These are phyloP conservation scores for Microbotryomycetes sp. DNA, from an alignment of 1,284 basidiomycete species.

Conservation along the genomic window DNA sequence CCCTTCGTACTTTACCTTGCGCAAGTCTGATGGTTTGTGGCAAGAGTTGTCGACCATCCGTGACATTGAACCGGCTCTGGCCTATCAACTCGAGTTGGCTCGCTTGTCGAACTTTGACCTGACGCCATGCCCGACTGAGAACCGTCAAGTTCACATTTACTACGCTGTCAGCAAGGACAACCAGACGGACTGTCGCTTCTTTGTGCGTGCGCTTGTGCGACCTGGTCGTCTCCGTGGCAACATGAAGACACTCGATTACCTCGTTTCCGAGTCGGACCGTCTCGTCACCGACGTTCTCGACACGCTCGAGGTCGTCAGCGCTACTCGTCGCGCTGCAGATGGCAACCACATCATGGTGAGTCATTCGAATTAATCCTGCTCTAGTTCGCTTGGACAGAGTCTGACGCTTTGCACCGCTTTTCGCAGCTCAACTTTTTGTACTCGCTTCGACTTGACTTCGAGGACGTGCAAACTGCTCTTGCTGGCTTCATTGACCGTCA, in stretches of 20 bases:
- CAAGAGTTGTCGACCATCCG: conserved; percentile 92
- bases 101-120: conserved; percentile 96
- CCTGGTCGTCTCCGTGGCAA: conserved; percentile 86
- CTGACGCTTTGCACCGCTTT: not conserved
- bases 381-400: not conserved
- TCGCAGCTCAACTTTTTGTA: conserved; percentile 55
- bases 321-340: conserved; percentile 63
- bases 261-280: conserved; percentile 96
- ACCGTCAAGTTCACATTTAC: conserved; percentile 81
- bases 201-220: conserved; percentile 91
- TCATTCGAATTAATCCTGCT: too few species aligned
- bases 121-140: conserved; percentile 85
- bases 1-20: conserved; percentile 90
- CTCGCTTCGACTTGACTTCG: conserved; percentile 88
- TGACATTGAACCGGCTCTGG: conserved; percentile 96
- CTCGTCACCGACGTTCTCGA: conserved; percentile 91
- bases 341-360: conserved; percentile 39
- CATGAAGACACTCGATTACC: conserved; percentile 91
- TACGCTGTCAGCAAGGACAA: conserved; percentile 93
- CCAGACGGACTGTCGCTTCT: conserved; percentile 94
- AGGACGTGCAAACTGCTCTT: conserved; percentile 90
- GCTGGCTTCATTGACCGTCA: conserved; percentile 97
- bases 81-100: conserved; percentile 95
- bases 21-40: conserved; percentile 70
- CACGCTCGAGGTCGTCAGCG: conserved; percentile 84